Base-by-base conservation (phyloP, 176 grass and related monocot genomes). In the Carex littledalei region DNA sequence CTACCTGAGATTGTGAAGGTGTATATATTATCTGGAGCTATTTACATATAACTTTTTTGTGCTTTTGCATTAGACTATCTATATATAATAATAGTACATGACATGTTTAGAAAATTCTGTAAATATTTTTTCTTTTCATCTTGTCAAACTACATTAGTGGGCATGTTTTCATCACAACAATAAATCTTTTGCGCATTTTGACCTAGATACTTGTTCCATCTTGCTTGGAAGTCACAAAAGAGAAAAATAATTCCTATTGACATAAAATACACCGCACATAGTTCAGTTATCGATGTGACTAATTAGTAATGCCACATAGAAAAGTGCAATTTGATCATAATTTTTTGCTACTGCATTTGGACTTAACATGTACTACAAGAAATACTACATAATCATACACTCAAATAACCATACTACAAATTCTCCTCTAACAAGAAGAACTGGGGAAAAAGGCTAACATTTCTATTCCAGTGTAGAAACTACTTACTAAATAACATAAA, bases 291-390 rank as follows among this genome's bases (percentile, higher is more conserved):
- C 74, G 47, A 78, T 78, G 74, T 78, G 24, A 32, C 9, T 17
- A 78, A 78, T 78, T 22, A 45, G 3, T 31, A 15, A 29, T 31
- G 24, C 74, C 50, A 53, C 71, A 26, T 55, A 56, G 24, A 78
- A 50, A 78, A 78, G 14, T 56, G 74, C 74, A 56, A 55, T 49
- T 78, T 55, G 13, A 78, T 78, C 24, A 78, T 32, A 78, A 78
- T 2, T 56, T 32, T 56, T 32, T 32, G 21, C 22, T 56, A 55
- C 0, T 76, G 45, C 20, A 22, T 76, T 24, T 76, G 11, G 21
- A 76, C 21, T 17, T 56, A 49, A 78, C 22, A 78, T 56, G 50
- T 54, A 56, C 47, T 55, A 78, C 52, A 78, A 77, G 11, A 77
- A 55, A 54, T 29, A 53, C 45, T 77, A 32, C 49, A 55, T 17